Evolutionary conservation across 2,329 filamentous ascomycete genomes (phyloP).

Genomic region (Verruconis gallopava): DNA sequence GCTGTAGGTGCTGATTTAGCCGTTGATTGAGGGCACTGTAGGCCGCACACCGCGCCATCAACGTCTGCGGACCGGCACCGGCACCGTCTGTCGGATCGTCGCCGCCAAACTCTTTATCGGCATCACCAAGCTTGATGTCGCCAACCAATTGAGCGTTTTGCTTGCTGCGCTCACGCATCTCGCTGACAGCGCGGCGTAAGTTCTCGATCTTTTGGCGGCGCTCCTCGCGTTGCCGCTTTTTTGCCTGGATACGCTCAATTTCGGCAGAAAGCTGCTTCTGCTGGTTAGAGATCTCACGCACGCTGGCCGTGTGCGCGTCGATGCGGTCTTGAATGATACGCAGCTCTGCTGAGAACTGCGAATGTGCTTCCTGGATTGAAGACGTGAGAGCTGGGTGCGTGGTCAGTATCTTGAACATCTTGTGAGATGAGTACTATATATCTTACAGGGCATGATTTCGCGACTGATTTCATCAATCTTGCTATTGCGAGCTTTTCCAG

Average conservation of each 20-base stretch:
- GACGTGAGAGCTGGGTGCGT: conserved; percentile 57
- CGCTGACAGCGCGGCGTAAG: conserved; percentile 58
- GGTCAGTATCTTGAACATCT: no score
- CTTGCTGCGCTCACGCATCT: conserved; percentile 43
- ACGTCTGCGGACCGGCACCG: neutral
- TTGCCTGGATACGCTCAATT: conserved; percentile 57
- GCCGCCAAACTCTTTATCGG: conserved; percentile 19
- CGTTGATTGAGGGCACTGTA: conserved; percentile 56
- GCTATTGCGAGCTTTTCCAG: conserved; percentile 28
- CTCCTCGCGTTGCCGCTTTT: conserved; percentile 50
- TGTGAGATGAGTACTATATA: conserved; percentile 1
- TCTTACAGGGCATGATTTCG: conserved; percentile 65
- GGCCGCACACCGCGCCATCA: conserved; percentile 57
- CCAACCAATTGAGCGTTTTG: neutral
- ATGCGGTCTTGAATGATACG: conserved; percentile 73
- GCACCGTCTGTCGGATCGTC: neutral
- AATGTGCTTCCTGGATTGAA: conserved; percentile 64
- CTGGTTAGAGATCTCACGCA: conserved; percentile 67
- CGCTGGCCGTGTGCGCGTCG: conserved; percentile 65
- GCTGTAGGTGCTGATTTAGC: conserved; percentile 53
- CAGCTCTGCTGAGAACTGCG: conserved; percentile 68
- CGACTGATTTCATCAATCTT: conserved; percentile 60
- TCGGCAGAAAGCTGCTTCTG: conserved; percentile 64
- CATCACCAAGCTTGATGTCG: conserved; percentile 22
- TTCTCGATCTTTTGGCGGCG: conserved; percentile 62